phyloP scores from a whole-genome alignment of 2,329 filamentous ascomycete genomes.

The Chaetoscypha palmicola region DNA sequence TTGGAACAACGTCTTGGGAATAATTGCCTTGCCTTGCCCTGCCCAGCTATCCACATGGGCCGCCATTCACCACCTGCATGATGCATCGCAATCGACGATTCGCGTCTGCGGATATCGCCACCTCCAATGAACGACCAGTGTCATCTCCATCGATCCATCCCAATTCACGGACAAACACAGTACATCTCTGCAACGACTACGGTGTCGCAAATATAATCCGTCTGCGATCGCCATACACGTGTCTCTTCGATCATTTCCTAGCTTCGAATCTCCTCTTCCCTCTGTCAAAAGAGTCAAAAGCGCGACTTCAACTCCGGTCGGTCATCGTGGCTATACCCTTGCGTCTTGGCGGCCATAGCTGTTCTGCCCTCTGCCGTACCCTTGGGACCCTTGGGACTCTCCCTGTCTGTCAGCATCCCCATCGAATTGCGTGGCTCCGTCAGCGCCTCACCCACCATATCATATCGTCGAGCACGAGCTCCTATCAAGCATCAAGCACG shows the following conservation, averaged over 20 bases:
- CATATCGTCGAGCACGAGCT: too few relatives aligned
- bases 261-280: background rate
- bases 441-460: background rate
- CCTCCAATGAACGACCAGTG: too few relatives aligned
- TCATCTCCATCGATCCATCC: too few relatives aligned
- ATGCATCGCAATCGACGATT: background rate
- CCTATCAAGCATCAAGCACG: background rate
- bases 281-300: background rate
- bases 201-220: too few relatives aligned
- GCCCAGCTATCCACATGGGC: too few relatives aligned
- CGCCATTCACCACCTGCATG: too few relatives aligned
- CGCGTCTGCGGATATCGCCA: background rate
- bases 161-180: too few relatives aligned
- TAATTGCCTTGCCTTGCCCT: too few relatives aligned
- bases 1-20: too few relatives aligned
- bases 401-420: background rate
- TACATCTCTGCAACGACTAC: too few relatives aligned
- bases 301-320: too few relatives aligned
- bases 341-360: background rate
- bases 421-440: slow-evolving; percentile 1
- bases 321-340: background rate
- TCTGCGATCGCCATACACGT: background rate
- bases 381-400: background rate
- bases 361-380: background rate
- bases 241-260: background rate